Conservation (phyloP, 176 grass and related monocot genomes). For the Calamus simplicifolius region DNA sequence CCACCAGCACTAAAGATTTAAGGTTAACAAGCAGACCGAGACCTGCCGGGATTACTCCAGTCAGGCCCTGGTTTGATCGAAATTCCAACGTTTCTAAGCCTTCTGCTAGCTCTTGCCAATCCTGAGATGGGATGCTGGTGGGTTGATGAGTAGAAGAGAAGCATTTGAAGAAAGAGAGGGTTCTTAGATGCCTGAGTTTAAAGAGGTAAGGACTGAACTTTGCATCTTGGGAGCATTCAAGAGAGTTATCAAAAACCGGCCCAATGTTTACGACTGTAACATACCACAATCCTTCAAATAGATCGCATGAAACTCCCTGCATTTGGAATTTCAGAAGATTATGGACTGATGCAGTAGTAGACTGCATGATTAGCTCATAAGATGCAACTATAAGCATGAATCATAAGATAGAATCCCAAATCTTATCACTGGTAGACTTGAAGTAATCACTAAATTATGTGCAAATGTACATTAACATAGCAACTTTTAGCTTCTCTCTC, state of each 20-base stretch:
- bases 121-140: background rate
- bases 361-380: no score
- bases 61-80: slow-evolving; percentile 7
- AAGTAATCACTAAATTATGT: no score
- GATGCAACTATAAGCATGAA: background rate
- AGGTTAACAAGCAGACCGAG: slow-evolving; percentile 8
- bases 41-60: background rate
- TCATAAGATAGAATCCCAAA: no score
- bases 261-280: slow-evolving; percentile 6
- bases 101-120: slow-evolving; percentile 8
- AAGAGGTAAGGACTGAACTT: background rate
- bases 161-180: slow-evolving; percentile 15
- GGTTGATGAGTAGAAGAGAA: background rate
- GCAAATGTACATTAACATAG: no score
- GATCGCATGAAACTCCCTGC: slow-evolving; percentile 18
- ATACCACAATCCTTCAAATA: slow-evolving; percentile 12
- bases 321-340: background rate
- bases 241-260: slow-evolving; percentile 11
- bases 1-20: slow-evolving; percentile 5
- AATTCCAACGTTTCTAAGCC: slow-evolving; percentile 8
- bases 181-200: slow-evolving; percentile 8
- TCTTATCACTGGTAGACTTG: no score
- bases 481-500: no score
- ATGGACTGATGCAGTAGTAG: background rate
- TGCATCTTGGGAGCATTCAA: slow-evolving; percentile 1